A percentile compares a stretch with the other conserved stretches of the same genome.
Conservation (phyloP, 2,329 filamentous ascomycete genomes). For the Fusarium brevicatenulatum region DNA sequence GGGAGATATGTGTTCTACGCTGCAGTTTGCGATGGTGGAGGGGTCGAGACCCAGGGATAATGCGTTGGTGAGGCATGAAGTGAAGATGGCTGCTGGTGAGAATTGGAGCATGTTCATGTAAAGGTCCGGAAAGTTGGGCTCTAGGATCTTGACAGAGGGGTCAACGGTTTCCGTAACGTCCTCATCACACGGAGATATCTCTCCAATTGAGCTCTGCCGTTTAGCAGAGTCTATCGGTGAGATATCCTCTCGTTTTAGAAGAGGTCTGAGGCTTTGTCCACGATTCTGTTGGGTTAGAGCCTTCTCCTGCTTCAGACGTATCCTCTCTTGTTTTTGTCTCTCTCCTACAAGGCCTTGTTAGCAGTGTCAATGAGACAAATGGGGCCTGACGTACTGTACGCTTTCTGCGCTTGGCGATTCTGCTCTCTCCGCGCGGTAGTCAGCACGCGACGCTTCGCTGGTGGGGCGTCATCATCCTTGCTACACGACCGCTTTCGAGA, state of each 20-base stretch:
- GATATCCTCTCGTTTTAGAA: background rate
- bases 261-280: background rate
- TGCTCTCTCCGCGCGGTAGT: constrained; percentile 41
- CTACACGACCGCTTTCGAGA: background rate
- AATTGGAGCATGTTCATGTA: constrained; percentile 34
- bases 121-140: constrained; percentile 3
- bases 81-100: constrained; percentile 28
- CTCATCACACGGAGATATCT: rapidly evolving
- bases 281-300: background rate
- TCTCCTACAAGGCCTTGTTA: constrained; percentile 19
- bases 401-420: constrained; percentile 41
- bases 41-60: constrained; percentile 31
- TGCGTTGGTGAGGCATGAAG: constrained; percentile 39
- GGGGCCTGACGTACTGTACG: constrained; percentile 23
- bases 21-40: constrained; percentile 17
- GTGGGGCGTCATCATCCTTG: background rate
- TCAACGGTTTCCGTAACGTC: no score
- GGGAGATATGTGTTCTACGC: constrained; percentile 28
- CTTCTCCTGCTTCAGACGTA: background rate
- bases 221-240: rapidly evolving
- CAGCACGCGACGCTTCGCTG: constrained; percentile 21
- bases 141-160: background rate
- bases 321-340: constrained; percentile 25
- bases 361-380: no score
- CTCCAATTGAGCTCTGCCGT: rapidly evolving